Conservation (phyloP, 2,329 filamentous ascomycete genomes). For the Claviceps sp. region DNA sequence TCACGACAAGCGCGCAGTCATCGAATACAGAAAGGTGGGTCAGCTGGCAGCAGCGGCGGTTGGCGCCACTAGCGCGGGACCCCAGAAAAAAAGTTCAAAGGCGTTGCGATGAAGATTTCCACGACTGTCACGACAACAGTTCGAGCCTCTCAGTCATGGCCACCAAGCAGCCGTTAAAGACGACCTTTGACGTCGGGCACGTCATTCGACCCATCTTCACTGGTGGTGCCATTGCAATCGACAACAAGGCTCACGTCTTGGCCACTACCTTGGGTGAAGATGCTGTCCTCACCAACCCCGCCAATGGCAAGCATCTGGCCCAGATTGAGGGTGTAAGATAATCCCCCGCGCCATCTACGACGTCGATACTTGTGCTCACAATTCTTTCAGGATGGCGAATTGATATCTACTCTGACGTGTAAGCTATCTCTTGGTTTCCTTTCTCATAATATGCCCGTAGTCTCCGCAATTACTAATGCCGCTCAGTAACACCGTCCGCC, state of each 20-base stretch:
- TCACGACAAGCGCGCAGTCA: not conserved
- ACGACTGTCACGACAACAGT: not conserved
- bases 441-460: too few relatives aligned
- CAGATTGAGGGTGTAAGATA: conserved; percentile 67
- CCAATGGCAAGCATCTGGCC: conserved; percentile 68
- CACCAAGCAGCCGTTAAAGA: conserved; percentile 55
- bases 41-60: not conserved
- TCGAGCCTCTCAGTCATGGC: conserved; percentile 29
- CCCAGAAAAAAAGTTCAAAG: conserved; percentile 5
- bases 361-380: not conserved
- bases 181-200: conserved; percentile 73
- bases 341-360: not conserved
- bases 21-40: not conserved
- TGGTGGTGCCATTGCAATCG: conserved; percentile 74
- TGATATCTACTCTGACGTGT: conserved; percentile 62
- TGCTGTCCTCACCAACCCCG: conserved; percentile 72
- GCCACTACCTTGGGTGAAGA: conserved; percentile 88
- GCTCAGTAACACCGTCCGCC: conserved; percentile 67
- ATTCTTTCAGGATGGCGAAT: conserved; percentile 53
- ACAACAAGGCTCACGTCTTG: conserved; percentile 67
- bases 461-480: conserved; percentile 8
- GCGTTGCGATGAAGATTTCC: not conserved
- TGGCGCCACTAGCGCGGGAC: not conserved
- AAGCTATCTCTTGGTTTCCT: conserved; percentile 9
- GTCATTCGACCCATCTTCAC: conserved; percentile 90